phyloP scores from a whole-genome alignment of 1,284 basidiomycete genomes.

The Puccinia novopanici region DNA sequence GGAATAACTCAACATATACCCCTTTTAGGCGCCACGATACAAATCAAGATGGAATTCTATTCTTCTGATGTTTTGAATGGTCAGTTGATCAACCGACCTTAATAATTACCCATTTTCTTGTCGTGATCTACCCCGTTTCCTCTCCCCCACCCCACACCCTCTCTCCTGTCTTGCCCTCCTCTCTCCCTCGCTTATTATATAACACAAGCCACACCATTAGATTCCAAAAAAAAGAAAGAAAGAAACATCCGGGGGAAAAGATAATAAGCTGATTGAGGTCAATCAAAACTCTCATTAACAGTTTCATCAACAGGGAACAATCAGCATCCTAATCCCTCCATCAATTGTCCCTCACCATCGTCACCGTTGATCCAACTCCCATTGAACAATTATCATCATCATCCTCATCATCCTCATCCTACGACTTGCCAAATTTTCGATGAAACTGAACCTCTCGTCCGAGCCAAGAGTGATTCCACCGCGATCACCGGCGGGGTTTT shows the following conservation, averaged over 20 bases:
- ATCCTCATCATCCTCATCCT: too few species aligned
- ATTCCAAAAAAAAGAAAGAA: not conserved
- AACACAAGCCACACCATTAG: not conserved
- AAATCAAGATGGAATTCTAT: constrained; percentile 45
- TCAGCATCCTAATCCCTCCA: not conserved
- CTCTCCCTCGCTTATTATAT: not conserved
- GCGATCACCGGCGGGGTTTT: constrained; percentile 5
- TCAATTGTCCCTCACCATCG: constrained; percentile 19
- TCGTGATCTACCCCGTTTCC: not conserved
- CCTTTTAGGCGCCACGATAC: constrained; percentile 24
- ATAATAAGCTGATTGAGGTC: not conserved
- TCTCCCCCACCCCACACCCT: not conserved
- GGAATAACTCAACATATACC: constrained; percentile 31
- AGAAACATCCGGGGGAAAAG: not conserved
- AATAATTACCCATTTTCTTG: constrained; percentile 14
- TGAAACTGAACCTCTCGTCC: constrained; percentile 20
- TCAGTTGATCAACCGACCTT: constrained; percentile 26
- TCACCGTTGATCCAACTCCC: constrained; percentile 24
- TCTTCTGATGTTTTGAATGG: constrained; percentile 44
- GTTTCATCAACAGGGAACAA: constrained; percentile 20
- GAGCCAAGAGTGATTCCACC: constrained; percentile 31
- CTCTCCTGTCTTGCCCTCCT: not conserved
- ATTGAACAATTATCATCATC: not conserved
- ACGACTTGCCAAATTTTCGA: constrained; percentile 21
- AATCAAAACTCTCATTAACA: not conserved